Evolutionary conservation across 805 yeast genomes (phyloP), one percentile per base, ranked within the genome.

Genomic region (Debaryomyces tyrocola): DNA sequence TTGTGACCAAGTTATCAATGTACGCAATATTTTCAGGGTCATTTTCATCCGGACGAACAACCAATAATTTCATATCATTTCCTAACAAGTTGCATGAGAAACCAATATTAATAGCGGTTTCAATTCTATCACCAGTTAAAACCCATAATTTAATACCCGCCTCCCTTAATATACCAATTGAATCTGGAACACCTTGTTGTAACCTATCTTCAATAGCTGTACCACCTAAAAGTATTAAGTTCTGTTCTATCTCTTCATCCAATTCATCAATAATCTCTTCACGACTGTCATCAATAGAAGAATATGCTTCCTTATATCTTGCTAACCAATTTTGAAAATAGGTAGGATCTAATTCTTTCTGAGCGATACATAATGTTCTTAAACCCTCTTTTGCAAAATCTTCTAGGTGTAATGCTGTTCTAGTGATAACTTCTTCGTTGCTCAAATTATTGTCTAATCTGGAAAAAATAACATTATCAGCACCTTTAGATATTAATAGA

Each of bases 111-210:
- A 87, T 87, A 2, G 94, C 94, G 8, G 94, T 87, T 64, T 87
- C 94, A 43, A 87, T 82, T 62, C 84, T 82, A 64, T 87, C 94
- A 52, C 94, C 94, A 8, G 94, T 87, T 27, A 87, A 72, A 44
- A 87, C 91, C 94, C 94, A 87, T 41, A 87, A 69, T 62, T 87
- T 87, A 56, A 87, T 83, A 41, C 94, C 94, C 0, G 91, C 92
- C 40, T 76, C 69, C 5, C 83, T 80, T 42, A 87, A 71, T 35
- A 82, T 62, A 12, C 84, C 78, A 55, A 87, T 87, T 1, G 92
- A 74, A 43, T 81, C 84, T 0, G 92, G 90, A 17, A 87, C 94
- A 48, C 90, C 91, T 35, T 79, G 83, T 61, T 87, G 94, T 41
- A 87, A 73, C 54, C 86, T 72, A 59, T 87, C 94, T 62, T 87